phyloP scores from a whole-genome alignment of 345 rosid genomes.

The Euclidium syriacum region DNA sequence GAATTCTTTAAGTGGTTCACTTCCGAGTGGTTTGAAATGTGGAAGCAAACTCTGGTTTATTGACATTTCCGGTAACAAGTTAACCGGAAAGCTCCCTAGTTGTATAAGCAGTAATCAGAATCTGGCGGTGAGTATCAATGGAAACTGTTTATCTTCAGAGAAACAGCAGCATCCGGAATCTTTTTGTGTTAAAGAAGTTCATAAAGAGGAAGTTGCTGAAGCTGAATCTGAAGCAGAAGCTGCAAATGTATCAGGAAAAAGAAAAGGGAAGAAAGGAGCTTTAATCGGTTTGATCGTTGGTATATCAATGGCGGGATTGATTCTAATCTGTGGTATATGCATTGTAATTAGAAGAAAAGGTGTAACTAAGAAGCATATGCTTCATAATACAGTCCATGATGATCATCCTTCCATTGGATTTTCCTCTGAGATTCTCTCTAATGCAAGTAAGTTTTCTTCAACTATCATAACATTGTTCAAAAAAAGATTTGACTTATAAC shows the following conservation, averaged over 20 bases:
- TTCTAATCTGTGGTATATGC: conserved; percentile 38
- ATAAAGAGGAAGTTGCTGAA: conserved; percentile 6
- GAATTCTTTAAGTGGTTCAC: conserved; percentile 48
- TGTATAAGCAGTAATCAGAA: conserved; percentile 41
- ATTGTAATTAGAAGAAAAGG: conserved; percentile 36
- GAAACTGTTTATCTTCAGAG: conserved; percentile 54
- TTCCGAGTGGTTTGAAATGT: conserved; percentile 46
- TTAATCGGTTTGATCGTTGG: conserved; percentile 40
- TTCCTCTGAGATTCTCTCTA: conserved; percentile 49
- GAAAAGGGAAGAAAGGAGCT: conserved; percentile 36
- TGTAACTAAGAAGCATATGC: conserved; percentile 45
- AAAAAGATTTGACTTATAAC: not conserved
- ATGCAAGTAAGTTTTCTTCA: conserved; percentile 40
- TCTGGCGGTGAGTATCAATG: conserved; percentile 32
- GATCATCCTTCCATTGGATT: conserved; percentile 37
- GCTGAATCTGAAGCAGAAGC: conserved; percentile 22
- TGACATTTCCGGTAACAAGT: conserved; percentile 54
- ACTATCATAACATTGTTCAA: not conserved
- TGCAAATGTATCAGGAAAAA: conserved; percentile 21
- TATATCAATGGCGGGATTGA: conserved; percentile 24
- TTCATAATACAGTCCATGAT: conserved; percentile 45
- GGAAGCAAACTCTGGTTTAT: conserved; percentile 48
- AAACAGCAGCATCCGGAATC: conserved; percentile 48
- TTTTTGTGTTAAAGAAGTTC: conserved; percentile 40
- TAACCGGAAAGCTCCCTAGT: conserved; percentile 51